Conservation (phyloP, 108 stramenopile species). For the Cyclostephanos invisitatus region DNA sequence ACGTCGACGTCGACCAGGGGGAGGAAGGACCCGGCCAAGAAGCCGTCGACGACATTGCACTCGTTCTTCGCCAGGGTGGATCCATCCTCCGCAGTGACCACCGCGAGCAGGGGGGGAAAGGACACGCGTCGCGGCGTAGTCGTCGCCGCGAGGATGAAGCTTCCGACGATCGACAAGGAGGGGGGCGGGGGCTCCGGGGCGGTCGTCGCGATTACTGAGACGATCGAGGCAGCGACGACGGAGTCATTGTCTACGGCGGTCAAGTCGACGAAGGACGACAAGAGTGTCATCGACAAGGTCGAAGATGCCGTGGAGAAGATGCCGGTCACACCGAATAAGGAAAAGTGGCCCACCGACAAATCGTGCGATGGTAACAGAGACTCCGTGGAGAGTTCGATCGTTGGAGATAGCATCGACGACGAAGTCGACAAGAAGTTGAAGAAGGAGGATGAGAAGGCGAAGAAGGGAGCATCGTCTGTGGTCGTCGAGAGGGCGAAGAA, state of each 20-base stretch:
- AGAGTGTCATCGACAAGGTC: background rate
- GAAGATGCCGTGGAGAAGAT: background rate
- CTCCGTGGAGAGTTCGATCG: background rate
- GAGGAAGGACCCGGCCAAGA: background rate
- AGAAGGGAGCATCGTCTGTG: background rate
- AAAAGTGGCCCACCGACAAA: background rate
- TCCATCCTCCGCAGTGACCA: background rate
- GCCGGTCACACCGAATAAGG: background rate
- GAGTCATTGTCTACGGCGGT: background rate
- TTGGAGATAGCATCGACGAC: background rate
- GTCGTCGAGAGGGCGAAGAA: background rate
- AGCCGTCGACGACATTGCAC: conserved; percentile 9
- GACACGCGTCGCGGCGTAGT: background rate
- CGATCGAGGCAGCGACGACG: background rate
- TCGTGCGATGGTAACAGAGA: background rate
- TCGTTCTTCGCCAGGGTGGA: conserved; percentile 8
- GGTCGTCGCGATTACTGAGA: background rate
- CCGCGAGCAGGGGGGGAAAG: background rate
- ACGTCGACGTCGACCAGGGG: background rate
- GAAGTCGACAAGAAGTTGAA: background rate
- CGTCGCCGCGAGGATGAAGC: background rate
- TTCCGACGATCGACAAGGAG: background rate
- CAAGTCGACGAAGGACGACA: too few relatives aligned
- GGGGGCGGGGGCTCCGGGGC: background rate
- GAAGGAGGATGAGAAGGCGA: conserved; percentile 3